Base-by-base conservation (phyloP, 1,139 yeast species). In the Pichia cactophila region DNA sequence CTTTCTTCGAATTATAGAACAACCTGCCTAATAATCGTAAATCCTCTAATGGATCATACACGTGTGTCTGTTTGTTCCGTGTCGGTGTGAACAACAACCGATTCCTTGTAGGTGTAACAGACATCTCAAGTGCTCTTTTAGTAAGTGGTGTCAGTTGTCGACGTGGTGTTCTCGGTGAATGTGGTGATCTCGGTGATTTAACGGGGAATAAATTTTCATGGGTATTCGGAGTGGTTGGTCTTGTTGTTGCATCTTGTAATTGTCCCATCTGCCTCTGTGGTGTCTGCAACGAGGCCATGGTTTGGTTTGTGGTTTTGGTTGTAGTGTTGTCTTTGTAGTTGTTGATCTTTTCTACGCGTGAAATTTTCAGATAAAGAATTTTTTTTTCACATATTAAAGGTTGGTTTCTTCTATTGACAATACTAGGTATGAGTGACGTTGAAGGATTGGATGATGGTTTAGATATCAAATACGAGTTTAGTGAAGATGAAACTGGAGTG, bases 391-490 rank as follows among this genome's bases (percentile, higher is more conserved):
- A 23, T 23, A 5, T 20, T 23, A 23, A 23, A 23, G 5, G 4
- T 23, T 23, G 5, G 23, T 20, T 38, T 29, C 9, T 38, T 28
- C n/a, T 9, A 38, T 14, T 6, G 8, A 38, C 41, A 17, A 20
- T 6, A 37, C 5, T 20, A 39, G 5, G 7, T 23, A 40, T 38
- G 41, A 38, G 41, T 38, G 51, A 50, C 39, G 47, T 48, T 9
- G 90, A 84, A 60, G 88, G 81, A 53, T 69, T 83, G 45, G 86
- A 82, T 48, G 90, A 83, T 61, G 87, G 86, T 2, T 71, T 83
- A 43, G 82, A 73, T 23, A 63, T 61, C n/a, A 58, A 51, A 12
- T 60, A 61, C 23, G 65, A 62, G 12, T 66, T 58, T 17, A 67
- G 60, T 33, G 71, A 65, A 8, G 56, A 59, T 26, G 49, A 49